Evolutionary conservation across 768 basidiomycete species (phyloP), one percentile per base, ranked within the genome.

Genomic region (Lactarius tabidus): DNA sequence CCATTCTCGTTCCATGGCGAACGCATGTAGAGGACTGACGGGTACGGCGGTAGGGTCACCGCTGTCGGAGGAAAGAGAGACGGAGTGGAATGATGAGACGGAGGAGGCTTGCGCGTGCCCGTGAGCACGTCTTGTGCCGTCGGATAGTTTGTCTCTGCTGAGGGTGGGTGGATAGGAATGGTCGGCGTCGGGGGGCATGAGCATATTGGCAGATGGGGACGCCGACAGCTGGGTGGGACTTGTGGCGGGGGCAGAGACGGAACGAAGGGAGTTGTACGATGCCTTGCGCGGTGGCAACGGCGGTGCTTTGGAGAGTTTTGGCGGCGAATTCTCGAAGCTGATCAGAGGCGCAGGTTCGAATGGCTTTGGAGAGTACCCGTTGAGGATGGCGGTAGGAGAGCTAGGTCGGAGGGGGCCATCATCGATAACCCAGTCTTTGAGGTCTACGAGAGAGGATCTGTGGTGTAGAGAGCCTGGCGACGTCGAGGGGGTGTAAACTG

Each of bases 71-170:
- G 89, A 90, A 28, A 91, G 81, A 1, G 89, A 91, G 23, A 91
- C 87, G 1, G 89, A 90, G 69, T 90, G 89, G 64, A 91, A 89
- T 20, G 89, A 91, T 1, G 89, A 90, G 41, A 89, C 80, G 54
- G 89, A 91, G 1, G 88, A 88, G 14, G 80, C 81, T 3, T 82
- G 80, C 17, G 78, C 80, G 71, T 90, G 88, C 52, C 79, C 77
- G 23, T 75, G 66, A 52, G 70, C 72, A 66, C 69, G 71, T 48
- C 72, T 69, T 20, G 76, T 74, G 59, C 76, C 78, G 29, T 74
- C 72, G 67, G 73, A 74, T 66, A 72, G 75, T 60, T 74, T 76
- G 31, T 60, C 39, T 60, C 73, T 76, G 31, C 60, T 36, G 57
- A 71, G 71, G 7, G 20, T 59, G 12, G 79, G 80, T 18, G 84